Evolutionary conservation across 176 grass and related monocot genomes (phyloP).

Genomic region (Cenchrus americanus): DNA sequence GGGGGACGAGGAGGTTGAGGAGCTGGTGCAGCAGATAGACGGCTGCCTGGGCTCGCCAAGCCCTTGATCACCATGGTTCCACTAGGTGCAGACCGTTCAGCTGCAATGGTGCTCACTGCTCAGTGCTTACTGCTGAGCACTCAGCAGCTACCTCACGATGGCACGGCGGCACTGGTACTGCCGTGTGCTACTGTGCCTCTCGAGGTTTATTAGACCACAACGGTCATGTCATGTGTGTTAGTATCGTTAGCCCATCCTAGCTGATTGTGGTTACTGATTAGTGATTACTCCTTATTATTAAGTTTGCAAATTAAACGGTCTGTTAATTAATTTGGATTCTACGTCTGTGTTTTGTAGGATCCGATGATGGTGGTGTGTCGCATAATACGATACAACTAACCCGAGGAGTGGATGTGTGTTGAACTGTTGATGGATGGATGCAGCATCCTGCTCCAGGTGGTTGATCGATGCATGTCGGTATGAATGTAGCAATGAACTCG

Average conservation of each 20-base stretch:
- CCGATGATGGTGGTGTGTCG: neutral
- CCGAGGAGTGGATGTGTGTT: neutral
- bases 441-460: neutral
- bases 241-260: neutral
- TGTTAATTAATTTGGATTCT: slow-evolving; percentile 43
- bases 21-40: slow-evolving; percentile 46
- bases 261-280: neutral
- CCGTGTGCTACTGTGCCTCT: neutral
- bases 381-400: neutral
- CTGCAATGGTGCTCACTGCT: neutral
- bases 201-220: neutral
- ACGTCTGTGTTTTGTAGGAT: slow-evolving; percentile 48
- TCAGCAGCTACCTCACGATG: neutral
- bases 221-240: neutral
- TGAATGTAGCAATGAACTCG: neutral
- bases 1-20: slow-evolving; percentile 48
- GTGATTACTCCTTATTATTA: neutral
- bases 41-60: slow-evolving; percentile 28
- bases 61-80: neutral
- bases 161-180: neutral
- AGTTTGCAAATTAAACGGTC: neutral
- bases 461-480: neutral
- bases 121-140: neutral
- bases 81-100: neutral
- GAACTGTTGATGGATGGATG: slow-evolving; percentile 15